Percentiles rank a stretch among this genome's conserved stretches.
phyloP scores from a whole-genome alignment of 257 asterid genomes.

The Paulownia fortunei region DNA sequence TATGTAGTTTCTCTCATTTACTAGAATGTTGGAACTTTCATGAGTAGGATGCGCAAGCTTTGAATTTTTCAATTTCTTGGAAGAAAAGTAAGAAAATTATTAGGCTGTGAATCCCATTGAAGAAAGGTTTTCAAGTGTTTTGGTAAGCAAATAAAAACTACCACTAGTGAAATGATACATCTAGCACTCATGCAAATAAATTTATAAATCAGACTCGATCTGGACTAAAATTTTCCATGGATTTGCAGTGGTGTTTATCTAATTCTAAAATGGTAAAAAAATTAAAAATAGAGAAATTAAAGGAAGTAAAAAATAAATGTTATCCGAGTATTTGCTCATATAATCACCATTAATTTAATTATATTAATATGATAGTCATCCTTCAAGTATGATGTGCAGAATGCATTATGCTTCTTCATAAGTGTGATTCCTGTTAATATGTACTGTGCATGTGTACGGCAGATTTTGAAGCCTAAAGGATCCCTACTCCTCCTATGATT shows the following conservation, averaged over 20 bases:
- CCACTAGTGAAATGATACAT: neutral
- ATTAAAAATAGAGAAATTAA: no score
- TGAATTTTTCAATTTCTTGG: constrained; percentile 36
- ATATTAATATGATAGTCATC: no score
- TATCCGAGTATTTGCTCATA: no score
- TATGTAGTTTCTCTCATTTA: neutral
- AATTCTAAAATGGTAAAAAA: no score
- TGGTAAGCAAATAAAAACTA: constrained; percentile 23
- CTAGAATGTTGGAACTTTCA: constrained; percentile 29
- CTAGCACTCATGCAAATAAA: neutral
- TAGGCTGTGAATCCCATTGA: constrained; percentile 9
- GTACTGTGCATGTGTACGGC: neutral
- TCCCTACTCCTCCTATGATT: neutral
- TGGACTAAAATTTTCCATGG: no score
- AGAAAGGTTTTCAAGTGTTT: neutral
- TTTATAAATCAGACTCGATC: no score
- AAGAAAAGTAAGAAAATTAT: constrained; percentile 13
- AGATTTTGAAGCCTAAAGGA: neutral
- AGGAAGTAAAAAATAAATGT: no score
- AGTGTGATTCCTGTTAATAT: no score
- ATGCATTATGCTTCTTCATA: neutral
- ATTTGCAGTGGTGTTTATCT: no score
- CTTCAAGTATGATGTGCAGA: no score
- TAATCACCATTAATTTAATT: no score
- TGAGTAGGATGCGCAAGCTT: constrained; percentile 27